Base-by-base conservation (phyloP, 1,139 yeast species). In the Protomyces lactucae-debilis region DNA sequence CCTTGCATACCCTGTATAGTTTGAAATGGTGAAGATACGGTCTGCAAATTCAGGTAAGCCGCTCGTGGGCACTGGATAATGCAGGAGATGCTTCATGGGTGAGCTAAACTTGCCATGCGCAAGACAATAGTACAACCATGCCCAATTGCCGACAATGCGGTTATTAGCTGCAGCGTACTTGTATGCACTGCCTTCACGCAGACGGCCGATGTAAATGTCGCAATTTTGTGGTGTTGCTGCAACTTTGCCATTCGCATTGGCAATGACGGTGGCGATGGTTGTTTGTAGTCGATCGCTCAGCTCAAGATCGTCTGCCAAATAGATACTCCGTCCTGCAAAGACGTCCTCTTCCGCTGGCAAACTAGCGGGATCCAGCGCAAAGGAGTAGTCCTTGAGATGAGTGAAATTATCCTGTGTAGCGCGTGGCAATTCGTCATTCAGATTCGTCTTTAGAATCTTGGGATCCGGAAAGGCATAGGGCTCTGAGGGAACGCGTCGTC, bases 1-100 rank as follows among this genome's bases (percentile, higher is more conserved):
- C 52, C 99, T 78, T 0, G 96, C 87, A 70, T 87, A 95, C 0
- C 97, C 97, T 28, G 88, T 83, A 72, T 88, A 91, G 71, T 89
- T 89, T 0, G 97, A 86, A 4, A 89, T 82, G 3, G 91, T 81
- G 9, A 90, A 82, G 14, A 79, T 76, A 53, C 83, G 74, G 16
- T 81, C 79, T 28, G 78, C 76, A 78, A 88, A 80, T 9, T 78
- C 83, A 10, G 81, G 75, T 39, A 89, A 69, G 1, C 84, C 84
- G 14, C 75, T 74, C 52, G 73, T 71, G 0, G 87, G 89, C n/a
- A 80, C 76, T 0, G 98, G 97, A 70, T 85, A 84, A 70, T 87
- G 91, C 12, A 91, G 78, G 45, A 91, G 75, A 66, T 82, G 83
- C 2, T 76, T 74, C 10, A 75, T 71, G 0, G 97, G 96, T 3